phyloP scores from a whole-genome alignment of 2,329 filamentous ascomycete genomes.

The Hymenoscyphus infarciens region DNA sequence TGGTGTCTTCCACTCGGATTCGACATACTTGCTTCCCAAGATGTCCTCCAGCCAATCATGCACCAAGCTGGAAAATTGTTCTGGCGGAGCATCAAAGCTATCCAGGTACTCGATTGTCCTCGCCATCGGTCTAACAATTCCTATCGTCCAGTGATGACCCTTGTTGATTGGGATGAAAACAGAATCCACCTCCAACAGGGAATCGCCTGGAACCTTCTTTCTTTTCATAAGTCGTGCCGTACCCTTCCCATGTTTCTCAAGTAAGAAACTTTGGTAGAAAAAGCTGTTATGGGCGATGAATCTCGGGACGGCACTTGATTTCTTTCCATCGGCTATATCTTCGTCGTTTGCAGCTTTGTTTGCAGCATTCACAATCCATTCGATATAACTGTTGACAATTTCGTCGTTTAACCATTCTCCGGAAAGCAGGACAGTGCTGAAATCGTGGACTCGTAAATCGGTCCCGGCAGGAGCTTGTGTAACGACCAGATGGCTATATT shows the following conservation, averaged over 20 bases:
- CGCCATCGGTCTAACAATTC: conserved; percentile 60
- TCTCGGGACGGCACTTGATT: conserved; percentile 50
- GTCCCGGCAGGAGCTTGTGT: conserved; percentile 48
- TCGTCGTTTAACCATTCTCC: conserved; percentile 73
- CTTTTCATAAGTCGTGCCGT: conserved; percentile 56
- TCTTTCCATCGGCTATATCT: conserved; percentile 21
- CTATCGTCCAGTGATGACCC: conserved; percentile 65
- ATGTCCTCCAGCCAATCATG: conserved; percentile 56
- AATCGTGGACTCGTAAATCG: conserved; percentile 54
- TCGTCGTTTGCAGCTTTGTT: conserved; percentile 52
- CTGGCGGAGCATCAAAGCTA: conserved; percentile 49
- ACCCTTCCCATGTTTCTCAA: conserved; percentile 44
- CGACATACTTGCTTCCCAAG: conserved; percentile 52
- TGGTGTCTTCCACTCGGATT: conserved; percentile 57
- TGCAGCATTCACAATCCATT: conserved; percentile 55
- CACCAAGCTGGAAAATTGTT: conserved; percentile 40
- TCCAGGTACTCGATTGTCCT: conserved; percentile 66
- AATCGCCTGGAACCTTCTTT: conserved; percentile 53
- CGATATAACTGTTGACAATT: conserved; percentile 64
- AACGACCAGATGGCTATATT: conserved; percentile 31
- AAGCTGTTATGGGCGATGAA: conserved; percentile 63
- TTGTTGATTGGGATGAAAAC: conserved; percentile 68
- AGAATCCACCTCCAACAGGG: conserved; percentile 62
- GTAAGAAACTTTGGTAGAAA: conserved; percentile 55
- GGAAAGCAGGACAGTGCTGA: conserved; percentile 55